Conservation (phyloP, 176 grass and related monocot species). For the Oropetium thomaeum region DNA sequence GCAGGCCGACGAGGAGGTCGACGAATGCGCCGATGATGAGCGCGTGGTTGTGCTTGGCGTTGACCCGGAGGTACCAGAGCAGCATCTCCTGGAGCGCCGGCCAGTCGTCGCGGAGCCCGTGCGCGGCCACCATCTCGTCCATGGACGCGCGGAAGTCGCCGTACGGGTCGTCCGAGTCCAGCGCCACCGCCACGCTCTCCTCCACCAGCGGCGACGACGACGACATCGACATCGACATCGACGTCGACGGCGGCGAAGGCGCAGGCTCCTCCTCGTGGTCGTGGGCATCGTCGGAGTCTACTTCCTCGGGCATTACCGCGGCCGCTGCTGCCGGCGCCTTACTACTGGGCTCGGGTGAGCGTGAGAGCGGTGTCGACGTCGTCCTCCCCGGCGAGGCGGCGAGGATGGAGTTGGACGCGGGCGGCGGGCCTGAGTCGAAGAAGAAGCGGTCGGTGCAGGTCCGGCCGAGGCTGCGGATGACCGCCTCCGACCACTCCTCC, state of each 20-base stretch:
- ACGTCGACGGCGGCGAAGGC: neutral
- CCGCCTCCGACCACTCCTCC: constrained; percentile 46
- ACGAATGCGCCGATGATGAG: constrained; percentile 86
- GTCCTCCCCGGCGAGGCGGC: neutral
- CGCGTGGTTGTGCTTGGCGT: constrained; percentile 72
- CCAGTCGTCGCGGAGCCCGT: constrained; percentile 67
- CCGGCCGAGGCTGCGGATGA: constrained; percentile 42
- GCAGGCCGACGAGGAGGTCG: constrained; percentile 65
- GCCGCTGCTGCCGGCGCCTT: neutral
- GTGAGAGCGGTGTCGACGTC: neutral
- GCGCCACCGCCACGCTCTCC: constrained; percentile 83
- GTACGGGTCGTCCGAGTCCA: constrained; percentile 86
- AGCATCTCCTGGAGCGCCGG: constrained; percentile 61
- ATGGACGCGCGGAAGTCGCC: constrained; percentile 79
- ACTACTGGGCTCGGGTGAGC: neutral
- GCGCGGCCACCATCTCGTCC: constrained; percentile 86
- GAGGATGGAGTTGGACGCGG: constrained; percentile 73
- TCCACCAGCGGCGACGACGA: constrained; percentile 39
- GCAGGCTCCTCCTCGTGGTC: neutral
- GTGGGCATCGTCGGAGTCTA: neutral
- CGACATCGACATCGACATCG: neutral
- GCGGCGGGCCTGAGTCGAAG: constrained; percentile 52
- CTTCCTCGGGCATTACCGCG: neutral
- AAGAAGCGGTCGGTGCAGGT: constrained; percentile 53
- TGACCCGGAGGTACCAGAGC: constrained; percentile 75